Evolutionary conservation across 2,329 filamentous ascomycete genomes (phyloP).

Genomic region (Neofusicoccum parvum): DNA sequence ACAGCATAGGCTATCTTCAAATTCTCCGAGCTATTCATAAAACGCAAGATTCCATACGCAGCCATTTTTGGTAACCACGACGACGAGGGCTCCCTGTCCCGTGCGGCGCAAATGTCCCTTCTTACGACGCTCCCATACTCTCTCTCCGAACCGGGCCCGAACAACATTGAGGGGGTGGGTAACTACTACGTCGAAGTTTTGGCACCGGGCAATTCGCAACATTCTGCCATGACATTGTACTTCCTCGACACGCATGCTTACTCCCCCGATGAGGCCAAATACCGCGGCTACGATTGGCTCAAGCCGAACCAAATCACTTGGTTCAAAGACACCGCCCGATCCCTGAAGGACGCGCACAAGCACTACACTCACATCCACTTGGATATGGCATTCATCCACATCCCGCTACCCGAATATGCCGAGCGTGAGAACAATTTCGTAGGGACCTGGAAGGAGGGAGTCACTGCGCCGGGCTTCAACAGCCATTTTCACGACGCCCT

Average conservation of each 20-base stretch:
- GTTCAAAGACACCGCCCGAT: conserved; percentile 79
- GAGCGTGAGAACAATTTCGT: conserved; percentile 60
- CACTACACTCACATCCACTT: conserved; percentile 92
- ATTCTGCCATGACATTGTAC: conserved; percentile 93
- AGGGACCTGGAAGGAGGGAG: conserved; percentile 77
- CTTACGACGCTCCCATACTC: conserved; percentile 88
- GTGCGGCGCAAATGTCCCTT: conserved; percentile 79
- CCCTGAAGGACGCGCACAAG: conserved; percentile 66
- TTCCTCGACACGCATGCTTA: conserved; percentile 92
- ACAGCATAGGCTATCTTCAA: conserved; percentile 79
- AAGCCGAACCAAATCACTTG: conserved; percentile 92
- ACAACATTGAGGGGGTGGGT: conserved; percentile 83
- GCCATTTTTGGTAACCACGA: conserved; percentile 98
- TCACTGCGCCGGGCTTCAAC: conserved; percentile 88
- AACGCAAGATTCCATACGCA: conserved; percentile 87
- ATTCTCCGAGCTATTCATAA: conserved; percentile 79
- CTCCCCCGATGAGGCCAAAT: conserved; percentile 84
- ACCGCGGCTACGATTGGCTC: conserved; percentile 95
- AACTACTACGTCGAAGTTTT: conserved; percentile 94
- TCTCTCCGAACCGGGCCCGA: conserved; percentile 79
- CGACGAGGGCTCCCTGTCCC: conserved; percentile 80
- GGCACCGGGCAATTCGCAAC: conserved; percentile 74
- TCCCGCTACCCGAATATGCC: conserved; percentile 87
- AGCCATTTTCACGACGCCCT: conserved; percentile 90
- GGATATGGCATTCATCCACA: conserved; percentile 96